These are phyloP conservation scores for Cadophora gregata DNA, from an alignment of 2,329 filamentous ascomycete species.

Conservation along the genomic window DNA sequence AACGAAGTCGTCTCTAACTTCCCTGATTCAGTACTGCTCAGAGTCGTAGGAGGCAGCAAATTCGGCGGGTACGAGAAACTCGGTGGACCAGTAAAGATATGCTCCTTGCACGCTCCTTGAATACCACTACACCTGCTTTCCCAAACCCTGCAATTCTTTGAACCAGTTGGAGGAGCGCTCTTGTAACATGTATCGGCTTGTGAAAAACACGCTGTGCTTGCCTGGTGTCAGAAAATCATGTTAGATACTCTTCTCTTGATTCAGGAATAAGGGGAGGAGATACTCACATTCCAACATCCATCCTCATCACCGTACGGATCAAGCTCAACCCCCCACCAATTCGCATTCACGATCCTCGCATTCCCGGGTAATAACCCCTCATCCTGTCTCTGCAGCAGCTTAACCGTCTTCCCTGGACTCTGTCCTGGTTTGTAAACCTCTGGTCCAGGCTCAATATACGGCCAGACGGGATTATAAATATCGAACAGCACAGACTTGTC, in stretches of 20 bases:
- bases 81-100: slow-evolving; percentile 56
- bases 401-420: not conserved
- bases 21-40: too few relatives aligned
- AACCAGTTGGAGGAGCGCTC: slow-evolving; percentile 62
- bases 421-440: slow-evolving; percentile 34
- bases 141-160: slow-evolving; percentile 65
- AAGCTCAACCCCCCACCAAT: slow-evolving; percentile 74
- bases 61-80: not conserved
- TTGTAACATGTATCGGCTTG: slow-evolving; percentile 67
- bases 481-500: slow-evolving; percentile 67
- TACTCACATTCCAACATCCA: slow-evolving; percentile 62
- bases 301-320: slow-evolving; percentile 58
- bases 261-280: not conserved
- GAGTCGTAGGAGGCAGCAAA: not conserved
- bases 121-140: slow-evolving; percentile 63
- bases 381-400: slow-evolving; percentile 43
- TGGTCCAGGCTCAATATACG: slow-evolving; percentile 66
- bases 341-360: slow-evolving; percentile 70
- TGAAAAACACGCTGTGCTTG: slow-evolving; percentile 60
- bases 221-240: slow-evolving; percentile 34
- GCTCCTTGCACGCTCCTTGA: slow-evolving; percentile 50
- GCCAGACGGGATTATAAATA: slow-evolving; percentile 62
- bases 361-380: slow-evolving; percentile 59
- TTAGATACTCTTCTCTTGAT: not conserved
- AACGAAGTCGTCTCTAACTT: not conserved